Evolutionary conservation across 2,329 filamentous ascomycete genomes (phyloP), one percentile per base, ranked within the genome.

Genomic region (Xylariaceae sp.): DNA sequence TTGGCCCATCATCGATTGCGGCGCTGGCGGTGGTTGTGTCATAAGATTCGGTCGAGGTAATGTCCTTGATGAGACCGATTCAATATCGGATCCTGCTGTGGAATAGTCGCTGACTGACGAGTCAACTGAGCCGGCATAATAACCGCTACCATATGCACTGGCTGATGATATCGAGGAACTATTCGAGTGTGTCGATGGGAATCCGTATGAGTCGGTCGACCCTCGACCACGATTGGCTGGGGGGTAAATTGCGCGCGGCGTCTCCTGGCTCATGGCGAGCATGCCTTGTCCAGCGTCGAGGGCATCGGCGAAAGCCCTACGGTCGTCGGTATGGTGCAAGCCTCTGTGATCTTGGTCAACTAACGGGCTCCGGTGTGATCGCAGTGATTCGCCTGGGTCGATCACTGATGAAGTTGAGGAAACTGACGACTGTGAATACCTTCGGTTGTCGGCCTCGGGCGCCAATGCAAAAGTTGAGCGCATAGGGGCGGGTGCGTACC

Each of bases 1-100:
- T 58, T 95, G 90, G 39, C 89, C 83, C 93, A 98, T 98, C 89
- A 98, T 96, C 1, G 90, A 94, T 61, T 94, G 87, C 2, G 89
- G 90, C 15, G 89, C 89, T 1, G 89, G 89, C 2, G 89, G 88
- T 24, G 83, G 75, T 49, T 74, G 76, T 43, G 75, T 81, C 68
- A 76, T 73, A 40, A 76, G 56, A 29, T 82, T 81, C 1, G 89
- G 88, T 39, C 88, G 78, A 2, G 90, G 89, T 2, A 95, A 72
- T n/a, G 88, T 91, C 54, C 90, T 79, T 38, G 88, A 89, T 29
- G 81, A 78, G 41, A 87, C 77, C 4, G 85, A 82, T 59, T 91
- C 89, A 44, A 95, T 87, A 47, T 96, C 89, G 37, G 89, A 91
- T 3, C 89, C 81, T 15, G 81, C 85, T 19, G 89, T 94, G 58